These are phyloP conservation scores for Vaccinium darrowii DNA, from an alignment of 148 eudicot species.

Conservation along the genomic window DNA sequence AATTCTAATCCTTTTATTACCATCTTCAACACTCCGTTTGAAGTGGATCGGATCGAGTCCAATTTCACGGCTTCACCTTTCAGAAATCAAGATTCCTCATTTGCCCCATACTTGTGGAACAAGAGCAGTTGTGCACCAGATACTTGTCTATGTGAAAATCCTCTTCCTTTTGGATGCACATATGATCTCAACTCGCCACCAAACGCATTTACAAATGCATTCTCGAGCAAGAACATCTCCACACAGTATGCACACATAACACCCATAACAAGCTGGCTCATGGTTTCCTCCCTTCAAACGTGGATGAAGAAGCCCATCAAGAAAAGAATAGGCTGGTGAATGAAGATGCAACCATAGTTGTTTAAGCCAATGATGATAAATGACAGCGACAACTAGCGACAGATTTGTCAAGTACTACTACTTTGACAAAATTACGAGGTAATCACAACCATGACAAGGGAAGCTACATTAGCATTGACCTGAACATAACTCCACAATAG, in stretches of 20 bases:
- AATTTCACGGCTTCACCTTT: background rate
- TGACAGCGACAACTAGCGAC: constrained; percentile 25
- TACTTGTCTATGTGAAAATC: constrained; percentile 24
- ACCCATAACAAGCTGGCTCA: constrained; percentile 33
- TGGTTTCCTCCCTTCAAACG: constrained; percentile 14
- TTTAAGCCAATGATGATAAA: constrained; percentile 28
- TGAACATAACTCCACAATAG: constrained; percentile 48
- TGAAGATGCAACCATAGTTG: constrained; percentile 28
- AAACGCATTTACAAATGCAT: constrained; percentile 22
- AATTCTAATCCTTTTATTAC: background rate
- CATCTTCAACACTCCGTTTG: constrained; percentile 26
- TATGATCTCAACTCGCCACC: constrained; percentile 40
- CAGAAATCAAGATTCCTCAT: background rate
- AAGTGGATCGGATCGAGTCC: background rate
- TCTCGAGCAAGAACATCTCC: constrained; percentile 21
- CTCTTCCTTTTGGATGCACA: constrained; percentile 16
- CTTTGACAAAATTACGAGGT: constrained; percentile 37
- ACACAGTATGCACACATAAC: constrained; percentile 50
- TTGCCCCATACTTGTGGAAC: constrained; percentile 18
- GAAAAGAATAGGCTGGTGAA: constrained; percentile 27
- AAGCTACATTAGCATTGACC: constrained; percentile 37
- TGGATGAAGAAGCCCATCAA: constrained; percentile 22
- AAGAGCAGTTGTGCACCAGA: constrained; percentile 13
- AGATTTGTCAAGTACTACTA: constrained; percentile 14
- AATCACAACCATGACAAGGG: constrained; percentile 59